A percentile compares a stretch with the other conserved stretches of the same genome.
These are phyloP conservation scores for Eimeria maxima DNA, from an alignment of 169 alveolate genomes.

Conservation along the genomic window DNA sequence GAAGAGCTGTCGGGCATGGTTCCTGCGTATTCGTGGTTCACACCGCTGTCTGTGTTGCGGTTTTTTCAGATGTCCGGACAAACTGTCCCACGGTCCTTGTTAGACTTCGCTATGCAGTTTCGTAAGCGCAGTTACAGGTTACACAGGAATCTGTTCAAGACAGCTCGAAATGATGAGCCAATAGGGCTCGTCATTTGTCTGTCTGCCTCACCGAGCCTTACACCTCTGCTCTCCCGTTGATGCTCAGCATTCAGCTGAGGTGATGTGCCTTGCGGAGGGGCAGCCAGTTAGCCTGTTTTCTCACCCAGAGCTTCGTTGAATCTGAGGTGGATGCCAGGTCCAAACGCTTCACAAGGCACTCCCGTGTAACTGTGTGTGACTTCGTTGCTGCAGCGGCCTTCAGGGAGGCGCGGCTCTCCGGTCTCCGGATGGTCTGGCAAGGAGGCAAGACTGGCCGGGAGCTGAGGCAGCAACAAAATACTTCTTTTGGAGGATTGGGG, in stretches of 20 bases:
- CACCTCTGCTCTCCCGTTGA: not conserved
- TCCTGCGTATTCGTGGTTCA: not conserved
- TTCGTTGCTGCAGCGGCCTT: conserved; percentile 51
- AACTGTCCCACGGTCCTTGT: conserved; percentile 62
- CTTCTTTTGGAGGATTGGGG: conserved; percentile 77
- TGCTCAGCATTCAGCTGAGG: not conserved
- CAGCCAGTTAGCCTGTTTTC: not conserved
- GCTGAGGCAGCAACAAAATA: conserved; percentile 68
- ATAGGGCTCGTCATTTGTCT: not conserved
- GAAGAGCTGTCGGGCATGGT: not conserved
- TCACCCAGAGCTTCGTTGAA: not conserved
- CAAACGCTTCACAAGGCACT: not conserved
- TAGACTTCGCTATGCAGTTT: conserved; percentile 72
- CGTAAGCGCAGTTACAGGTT: conserved; percentile 24
- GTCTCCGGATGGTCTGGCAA: conserved; percentile 68
- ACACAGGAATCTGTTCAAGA: not conserved
- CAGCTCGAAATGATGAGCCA: not conserved
- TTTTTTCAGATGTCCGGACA: conserved; percentile 61
- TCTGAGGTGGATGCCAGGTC: not conserved
- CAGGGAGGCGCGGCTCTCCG: conserved; percentile 74
- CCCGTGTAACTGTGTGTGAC: not conserved
- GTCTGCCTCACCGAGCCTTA: not conserved
- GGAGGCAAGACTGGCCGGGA: conserved; percentile 75
- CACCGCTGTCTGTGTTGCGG: not conserved
- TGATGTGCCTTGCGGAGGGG: not conserved